Conservation (phyloP, 1,284 basidiomycete species). For the Apiotrichum siamense region DNA sequence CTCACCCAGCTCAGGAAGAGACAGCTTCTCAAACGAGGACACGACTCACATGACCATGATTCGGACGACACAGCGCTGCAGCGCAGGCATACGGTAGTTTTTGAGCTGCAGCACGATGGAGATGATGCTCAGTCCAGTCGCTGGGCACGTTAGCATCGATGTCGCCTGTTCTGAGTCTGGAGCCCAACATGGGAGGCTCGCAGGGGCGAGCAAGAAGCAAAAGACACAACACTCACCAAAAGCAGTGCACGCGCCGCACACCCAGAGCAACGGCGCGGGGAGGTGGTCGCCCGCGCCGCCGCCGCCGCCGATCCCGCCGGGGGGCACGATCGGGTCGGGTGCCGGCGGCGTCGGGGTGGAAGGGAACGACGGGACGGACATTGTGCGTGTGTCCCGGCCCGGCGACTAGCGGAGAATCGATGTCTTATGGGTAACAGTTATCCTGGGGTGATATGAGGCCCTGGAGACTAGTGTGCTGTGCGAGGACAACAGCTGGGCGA, state of each 20-base stretch:
- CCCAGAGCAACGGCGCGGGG: constrained; percentile 37
- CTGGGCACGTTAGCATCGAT: constrained; percentile 35
- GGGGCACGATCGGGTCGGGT: not conserved
- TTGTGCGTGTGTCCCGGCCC: not conserved
- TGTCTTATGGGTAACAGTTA: too few species aligned
- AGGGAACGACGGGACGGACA: constrained; percentile 13
- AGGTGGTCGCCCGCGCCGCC: constrained; percentile 41
- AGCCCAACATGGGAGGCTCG: too few species aligned
- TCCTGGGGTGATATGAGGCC: too few species aligned
- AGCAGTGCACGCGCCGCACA: constrained; percentile 43
- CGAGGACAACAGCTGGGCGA: too few species aligned
- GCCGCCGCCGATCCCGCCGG: not conserved
- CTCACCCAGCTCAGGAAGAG: too few species aligned
- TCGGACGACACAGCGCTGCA: constrained; percentile 81
- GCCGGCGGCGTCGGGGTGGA: not conserved
- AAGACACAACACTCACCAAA: constrained; percentile 30
- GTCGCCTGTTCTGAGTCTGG: not conserved
- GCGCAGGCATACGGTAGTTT: constrained; percentile 74
- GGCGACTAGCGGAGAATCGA: too few species aligned
- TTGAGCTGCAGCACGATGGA: constrained; percentile 85
- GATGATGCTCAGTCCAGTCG: constrained; percentile 71
- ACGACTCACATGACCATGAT: constrained; percentile 78
- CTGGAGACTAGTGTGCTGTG: too few species aligned
- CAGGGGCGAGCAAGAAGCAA: not conserved
- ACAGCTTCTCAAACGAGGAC: too few species aligned